Evolutionary conservation across 345 rosid species (phyloP).

Genomic region (Microcos paniculata): DNA sequence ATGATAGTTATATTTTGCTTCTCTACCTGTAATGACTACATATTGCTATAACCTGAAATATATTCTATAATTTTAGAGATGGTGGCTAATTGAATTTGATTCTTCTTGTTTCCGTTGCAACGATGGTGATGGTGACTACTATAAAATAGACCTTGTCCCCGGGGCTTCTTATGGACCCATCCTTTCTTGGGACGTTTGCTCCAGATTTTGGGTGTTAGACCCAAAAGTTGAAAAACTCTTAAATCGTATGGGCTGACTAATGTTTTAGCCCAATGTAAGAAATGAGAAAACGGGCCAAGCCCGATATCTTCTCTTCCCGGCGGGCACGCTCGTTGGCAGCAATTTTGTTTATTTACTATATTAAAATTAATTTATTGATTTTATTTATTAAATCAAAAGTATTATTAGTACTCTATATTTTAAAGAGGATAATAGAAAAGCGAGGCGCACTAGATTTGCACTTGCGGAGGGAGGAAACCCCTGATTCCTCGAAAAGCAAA

Average conservation of each 20-base stretch:
- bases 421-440: not conserved
- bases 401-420: too few species aligned
- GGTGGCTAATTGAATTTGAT: too few species aligned
- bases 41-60: not conserved
- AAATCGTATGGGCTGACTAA: not conserved
- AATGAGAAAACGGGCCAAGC: not conserved
- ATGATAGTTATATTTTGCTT: constrained; percentile 1
- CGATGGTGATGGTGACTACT: too few species aligned
- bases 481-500: not conserved
- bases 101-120: too few species aligned
- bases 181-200: too few species aligned
- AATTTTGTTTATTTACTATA: not conserved
- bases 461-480: not conserved
- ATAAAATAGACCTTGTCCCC: too few species aligned
- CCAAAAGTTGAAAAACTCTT: not conserved
- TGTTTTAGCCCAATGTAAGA: not conserved
- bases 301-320: not conserved
- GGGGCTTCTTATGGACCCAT: too few species aligned
- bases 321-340: not conserved
- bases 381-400: not conserved
- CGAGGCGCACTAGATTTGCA: not conserved
- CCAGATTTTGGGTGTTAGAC: not conserved
- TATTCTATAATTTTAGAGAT: too few species aligned
- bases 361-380: too few species aligned
- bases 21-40: not conserved